phyloP scores from a whole-genome alignment of 306 rosid species.

The Glycine latifolia region DNA sequence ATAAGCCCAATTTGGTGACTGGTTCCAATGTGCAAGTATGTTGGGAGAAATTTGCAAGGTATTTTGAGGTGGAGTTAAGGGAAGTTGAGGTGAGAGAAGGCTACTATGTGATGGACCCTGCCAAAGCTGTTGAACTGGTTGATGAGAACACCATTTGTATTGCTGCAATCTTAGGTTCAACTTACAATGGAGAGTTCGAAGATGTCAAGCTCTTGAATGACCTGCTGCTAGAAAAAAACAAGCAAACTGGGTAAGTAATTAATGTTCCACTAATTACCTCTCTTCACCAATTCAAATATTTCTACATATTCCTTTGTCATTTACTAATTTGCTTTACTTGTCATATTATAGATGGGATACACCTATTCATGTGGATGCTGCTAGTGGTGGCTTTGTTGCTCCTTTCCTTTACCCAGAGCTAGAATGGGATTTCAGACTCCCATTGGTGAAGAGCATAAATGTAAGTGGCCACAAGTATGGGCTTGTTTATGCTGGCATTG shows the following conservation, averaged over 20 bases:
- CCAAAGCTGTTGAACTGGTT: constrained; percentile 74
- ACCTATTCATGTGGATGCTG: constrained; percentile 86
- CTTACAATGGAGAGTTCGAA: constrained; percentile 82
- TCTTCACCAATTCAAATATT: constrained; percentile 1
- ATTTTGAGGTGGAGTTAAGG: constrained; percentile 79
- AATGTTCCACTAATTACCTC: neutral
- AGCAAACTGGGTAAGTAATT: constrained; percentile 59
- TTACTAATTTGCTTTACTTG: constrained; percentile 1
- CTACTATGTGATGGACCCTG: constrained; percentile 86
- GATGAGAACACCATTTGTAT: constrained; percentile 87
- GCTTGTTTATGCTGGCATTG: constrained; percentile 87
- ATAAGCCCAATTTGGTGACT: constrained; percentile 77
- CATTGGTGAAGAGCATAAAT: constrained; percentile 83
- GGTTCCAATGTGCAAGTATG: constrained; percentile 80
- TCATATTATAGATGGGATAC: constrained; percentile 68
- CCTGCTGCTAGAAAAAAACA: constrained; percentile 65
- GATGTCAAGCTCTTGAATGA: constrained; percentile 81
- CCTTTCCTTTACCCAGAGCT: constrained; percentile 81
- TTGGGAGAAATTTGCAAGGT: constrained; percentile 84
- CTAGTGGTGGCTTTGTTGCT: constrained; percentile 85
- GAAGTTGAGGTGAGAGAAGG: constrained; percentile 78
- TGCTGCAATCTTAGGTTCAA: constrained; percentile 85
- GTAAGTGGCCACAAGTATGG: constrained; percentile 93
- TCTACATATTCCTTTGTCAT: neutral
- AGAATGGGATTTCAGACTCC: constrained; percentile 88